Conservation (phyloP, 805 yeast species). For the Saccharomycopsis javanensis region DNA sequence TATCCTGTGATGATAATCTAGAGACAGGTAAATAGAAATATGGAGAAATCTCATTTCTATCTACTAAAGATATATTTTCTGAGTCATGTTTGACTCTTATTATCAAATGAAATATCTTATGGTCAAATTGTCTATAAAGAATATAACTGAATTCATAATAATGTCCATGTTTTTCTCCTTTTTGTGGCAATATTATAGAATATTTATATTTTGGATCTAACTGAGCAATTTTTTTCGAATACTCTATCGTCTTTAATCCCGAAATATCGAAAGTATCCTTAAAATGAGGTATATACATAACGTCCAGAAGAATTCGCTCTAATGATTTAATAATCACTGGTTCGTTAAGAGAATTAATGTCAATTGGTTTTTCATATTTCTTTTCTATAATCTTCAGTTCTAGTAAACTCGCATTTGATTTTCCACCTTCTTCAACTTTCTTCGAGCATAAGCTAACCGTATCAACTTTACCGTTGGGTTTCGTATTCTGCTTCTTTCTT, state of each 20-base stretch:
- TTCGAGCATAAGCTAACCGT: neutral
- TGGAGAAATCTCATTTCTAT: neutral
- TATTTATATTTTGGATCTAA: neutral
- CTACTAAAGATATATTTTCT: neutral
- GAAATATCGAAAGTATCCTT: neutral
- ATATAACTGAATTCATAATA: neutral
- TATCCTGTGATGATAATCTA: neutral
- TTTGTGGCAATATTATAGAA: neutral
- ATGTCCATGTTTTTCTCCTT: neutral
- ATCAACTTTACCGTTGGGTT: neutral
- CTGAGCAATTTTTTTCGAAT: neutral
- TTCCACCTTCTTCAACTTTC: neutral
- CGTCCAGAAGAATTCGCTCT: neutral
- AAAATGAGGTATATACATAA: neutral
- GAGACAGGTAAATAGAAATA: neutral
- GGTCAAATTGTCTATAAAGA: neutral
- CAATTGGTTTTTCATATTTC: neutral
- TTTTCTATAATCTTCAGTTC: neutral
- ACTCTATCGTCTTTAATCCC: neutral
- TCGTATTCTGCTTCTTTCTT: neutral
- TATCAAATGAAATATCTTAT: neutral
- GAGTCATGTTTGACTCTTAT: neutral
- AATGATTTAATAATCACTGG: neutral
- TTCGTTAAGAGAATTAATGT: neutral
- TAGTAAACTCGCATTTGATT: neutral